Base-by-base conservation (phyloP, 192 early-diverging fungal species). In the Mortierella alpina region DNA sequence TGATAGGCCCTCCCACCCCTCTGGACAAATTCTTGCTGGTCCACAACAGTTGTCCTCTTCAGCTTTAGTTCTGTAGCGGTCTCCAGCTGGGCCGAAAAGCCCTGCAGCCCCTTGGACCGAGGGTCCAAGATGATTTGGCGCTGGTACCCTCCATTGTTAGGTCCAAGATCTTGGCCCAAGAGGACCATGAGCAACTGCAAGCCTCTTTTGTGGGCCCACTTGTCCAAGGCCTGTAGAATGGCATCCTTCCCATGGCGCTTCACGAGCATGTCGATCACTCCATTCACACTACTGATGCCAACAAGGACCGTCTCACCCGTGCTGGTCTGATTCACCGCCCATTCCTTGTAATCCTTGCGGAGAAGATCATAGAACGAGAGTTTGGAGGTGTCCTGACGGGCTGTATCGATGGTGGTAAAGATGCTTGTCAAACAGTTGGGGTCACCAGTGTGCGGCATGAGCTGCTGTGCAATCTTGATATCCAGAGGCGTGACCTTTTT, bases 281-380 rank as follows among this genome's bases (percentile, higher is more conserved):
- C 92, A 9, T 77, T 46, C 0, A 94, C 86, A 52, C 87, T 86
- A 48, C 84, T 86, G 57, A 94, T 92, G 1, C 93, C 93, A 18
- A 93, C 52, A 31, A 76, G 70, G 54, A 85, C 69, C 0, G 63
- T 67, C 56, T 84, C 57, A 4, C 57, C 68, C 7, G 76, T 63
- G 4, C 47, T 48, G 62, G 92, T 89, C 70, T 93, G 49, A 2
- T 1, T 20, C 9, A 84, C 68, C 0, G 69, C 64, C 84, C 86
- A 92, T 61, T 94, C 90, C 72, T 95, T 95, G 83, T 94, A 95
- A 82, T 95, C 93, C 64, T 89, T 92, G 5, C 88, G 66, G 7
- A 95, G 66, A 0, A 95, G 73, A 63, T 93, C 88, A 42, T 60
- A 62, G 42, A 54, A 71, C 6, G 78, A 72, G 31, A 94, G 78